Evolutionary conservation across 345 rosid genomes (phyloP).

Genomic region (Chamaenerion angustifolium): DNA sequence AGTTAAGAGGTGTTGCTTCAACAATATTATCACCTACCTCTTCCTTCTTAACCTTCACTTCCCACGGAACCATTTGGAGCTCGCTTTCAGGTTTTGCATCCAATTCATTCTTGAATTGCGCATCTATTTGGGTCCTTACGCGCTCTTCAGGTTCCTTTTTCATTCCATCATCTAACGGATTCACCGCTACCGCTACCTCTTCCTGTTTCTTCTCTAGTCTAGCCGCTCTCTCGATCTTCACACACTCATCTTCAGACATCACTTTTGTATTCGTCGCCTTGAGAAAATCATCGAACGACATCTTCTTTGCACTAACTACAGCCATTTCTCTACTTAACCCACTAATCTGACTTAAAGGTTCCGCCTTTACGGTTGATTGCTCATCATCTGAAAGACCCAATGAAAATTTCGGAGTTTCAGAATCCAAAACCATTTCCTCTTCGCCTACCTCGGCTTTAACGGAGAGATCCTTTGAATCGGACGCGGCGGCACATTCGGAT

Average conservation of each 20-base stretch:
- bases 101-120: background rate
- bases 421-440: background rate
- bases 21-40: background rate
- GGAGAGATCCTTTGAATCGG: background rate
- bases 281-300: slow-evolving; percentile 15
- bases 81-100: background rate
- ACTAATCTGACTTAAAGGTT: background rate
- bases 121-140: background rate
- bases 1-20: slow-evolving; percentile 2
- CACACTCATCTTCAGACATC: slow-evolving; percentile 9
- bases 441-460: background rate
- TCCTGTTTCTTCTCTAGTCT: background rate
- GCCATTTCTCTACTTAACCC: background rate
- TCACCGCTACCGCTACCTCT: background rate
- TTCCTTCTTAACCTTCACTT: background rate
- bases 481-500: background rate
- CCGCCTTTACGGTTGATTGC: background rate
- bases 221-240: background rate
- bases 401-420: slow-evolving; percentile 1
- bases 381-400: slow-evolving; percentile 2
- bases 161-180: background rate
- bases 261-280: slow-evolving; percentile 9
- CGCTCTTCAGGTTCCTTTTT: background rate
- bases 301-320: slow-evolving; percentile 5
- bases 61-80: background rate